Conservation (phyloP, 495 filamentous ascomycete species). For the Lasiosphaeria ovina region DNA sequence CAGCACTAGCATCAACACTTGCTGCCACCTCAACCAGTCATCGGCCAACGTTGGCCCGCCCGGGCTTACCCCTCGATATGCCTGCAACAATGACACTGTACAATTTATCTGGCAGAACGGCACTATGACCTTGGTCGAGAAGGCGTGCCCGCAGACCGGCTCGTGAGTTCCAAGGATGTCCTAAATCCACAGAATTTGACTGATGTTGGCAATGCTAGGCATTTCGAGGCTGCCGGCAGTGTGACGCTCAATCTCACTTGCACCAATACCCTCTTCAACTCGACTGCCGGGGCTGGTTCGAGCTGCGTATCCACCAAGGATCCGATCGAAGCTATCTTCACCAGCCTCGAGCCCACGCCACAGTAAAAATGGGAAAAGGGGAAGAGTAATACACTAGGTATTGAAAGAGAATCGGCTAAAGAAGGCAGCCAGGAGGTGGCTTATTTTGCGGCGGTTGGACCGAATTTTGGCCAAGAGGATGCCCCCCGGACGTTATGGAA, state of each 20-base stretch:
- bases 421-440: too few relatives aligned
- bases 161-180: conserved; percentile 14
- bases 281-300: conserved; percentile 13
- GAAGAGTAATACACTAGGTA: background rate
- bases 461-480: too few relatives aligned
- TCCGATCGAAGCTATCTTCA: conserved; percentile 16
- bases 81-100: conserved; percentile 37
- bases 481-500: background rate
- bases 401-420: background rate
- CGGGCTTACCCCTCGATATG: conserved; percentile 22
- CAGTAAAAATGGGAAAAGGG: conserved; percentile 3
- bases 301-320: conserved; percentile 13
- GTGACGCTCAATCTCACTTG: conserved; percentile 20
- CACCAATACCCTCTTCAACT: conserved; percentile 10
- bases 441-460: too few relatives aligned
- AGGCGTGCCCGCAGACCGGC: conserved; percentile 23
- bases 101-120: conserved; percentile 50
- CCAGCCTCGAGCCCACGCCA: conserved; percentile 25
- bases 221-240: conserved; percentile 22
- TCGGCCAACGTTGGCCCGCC: conserved; percentile 24
- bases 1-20: conserved; percentile 24
- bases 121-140: conserved; percentile 33
- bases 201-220: background rate
- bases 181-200: conserved; percentile 6
- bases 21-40: conserved; percentile 30